Base-by-base conservation (phyloP, 1,139 yeast genomes). In the Pichia sorboxylosa region DNA sequence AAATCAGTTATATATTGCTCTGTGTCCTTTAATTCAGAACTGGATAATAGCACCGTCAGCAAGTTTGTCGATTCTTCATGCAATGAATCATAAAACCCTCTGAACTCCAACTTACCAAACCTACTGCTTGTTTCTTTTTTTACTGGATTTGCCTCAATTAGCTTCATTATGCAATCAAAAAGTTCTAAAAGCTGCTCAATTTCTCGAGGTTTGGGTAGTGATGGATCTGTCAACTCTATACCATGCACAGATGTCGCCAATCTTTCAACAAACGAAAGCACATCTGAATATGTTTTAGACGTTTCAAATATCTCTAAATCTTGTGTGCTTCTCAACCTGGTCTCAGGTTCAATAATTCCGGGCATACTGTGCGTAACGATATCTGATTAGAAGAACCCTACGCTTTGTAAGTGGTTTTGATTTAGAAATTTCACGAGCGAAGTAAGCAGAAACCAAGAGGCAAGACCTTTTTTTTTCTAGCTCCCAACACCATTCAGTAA, bases 51-150 rank as follows among this genome's bases (percentile, higher is more conserved):
- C 16, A 36, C 20, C 13, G 31, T 36, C 2, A 49, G 20, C 22
- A 47, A 28, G 6, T 21, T 10, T 61, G 37, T 43, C 64, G 43
- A 0, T 42, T 45, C 3, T 43, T 42, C 0, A 66, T 47, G n/a
- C 51, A 85, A 46, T n/a, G 71, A 78, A 50, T 84, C 93, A 52
- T 81, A 84, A 47, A 87, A 83, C 39, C 75, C 87, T 29, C 81
- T 64, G 55, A 90, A 90, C 51, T 90, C 97, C 9, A 73, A 63
- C 48, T 92, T 92, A 2, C 99, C 99, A 52, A 90, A 90, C 40
- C 99, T 63, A 7, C 95, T 80, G 1, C 69, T 57, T 35, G 72
- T 69, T 38, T 79, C 90, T 15, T 67, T 57, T 4, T 58, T 51
- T 0, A 93, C 87, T 0, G 96, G 96, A 48, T 80, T 71, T 2